These are phyloP conservation scores for Alternaria angustiovoidea DNA, from an alignment of 2,329 filamentous ascomycete genomes.

Conservation along the genomic window DNA sequence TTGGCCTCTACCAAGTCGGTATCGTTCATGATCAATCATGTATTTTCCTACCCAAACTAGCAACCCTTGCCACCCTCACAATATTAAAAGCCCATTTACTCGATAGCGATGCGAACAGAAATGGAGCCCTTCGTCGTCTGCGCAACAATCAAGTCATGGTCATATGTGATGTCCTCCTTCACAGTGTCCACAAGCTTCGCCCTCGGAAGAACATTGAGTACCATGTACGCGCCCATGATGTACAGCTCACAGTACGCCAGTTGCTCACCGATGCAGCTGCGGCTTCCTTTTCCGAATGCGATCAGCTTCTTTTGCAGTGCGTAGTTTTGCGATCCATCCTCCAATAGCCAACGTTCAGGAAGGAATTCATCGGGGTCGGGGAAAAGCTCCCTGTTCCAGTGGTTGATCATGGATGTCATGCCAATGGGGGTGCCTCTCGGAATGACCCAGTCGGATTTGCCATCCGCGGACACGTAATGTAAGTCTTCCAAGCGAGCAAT, in stretches of 20 bases:
- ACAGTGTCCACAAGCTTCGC: slow-evolving; percentile 35
- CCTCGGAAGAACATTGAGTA: slow-evolving; percentile 30
- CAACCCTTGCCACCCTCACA: neutral
- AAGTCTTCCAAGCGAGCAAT: slow-evolving; percentile 33
- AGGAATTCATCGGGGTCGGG: slow-evolving; percentile 38
- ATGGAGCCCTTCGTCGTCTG: slow-evolving; percentile 37
- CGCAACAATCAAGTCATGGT: slow-evolving; percentile 37
- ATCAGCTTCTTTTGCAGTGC: slow-evolving; percentile 34
- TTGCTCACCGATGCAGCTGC: slow-evolving; percentile 44
- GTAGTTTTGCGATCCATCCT: slow-evolving; percentile 28
- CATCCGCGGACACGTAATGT: slow-evolving; percentile 29
- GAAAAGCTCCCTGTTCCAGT: slow-evolving; percentile 43
- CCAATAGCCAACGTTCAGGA: slow-evolving; percentile 47
- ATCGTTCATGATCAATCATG: neutral
- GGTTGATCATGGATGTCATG: slow-evolving; percentile 43
- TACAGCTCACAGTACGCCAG: slow-evolving; percentile 39
- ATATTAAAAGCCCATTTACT: slow-evolving; percentile 10
- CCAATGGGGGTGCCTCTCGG: slow-evolving; percentile 38
- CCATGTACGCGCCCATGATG: slow-evolving; percentile 34
- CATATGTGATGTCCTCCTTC: slow-evolving; percentile 34
- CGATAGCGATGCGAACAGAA: slow-evolving; percentile 33
- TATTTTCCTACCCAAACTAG: neutral
- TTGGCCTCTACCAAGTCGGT: neutral
- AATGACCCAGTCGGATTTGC: slow-evolving; percentile 32
- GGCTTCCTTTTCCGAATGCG: slow-evolving; percentile 38